Evolutionary conservation across 345 rosid species (phyloP), one percentile per base, ranked within the genome.

Genomic region (Moricandia moricandioides): DNA sequence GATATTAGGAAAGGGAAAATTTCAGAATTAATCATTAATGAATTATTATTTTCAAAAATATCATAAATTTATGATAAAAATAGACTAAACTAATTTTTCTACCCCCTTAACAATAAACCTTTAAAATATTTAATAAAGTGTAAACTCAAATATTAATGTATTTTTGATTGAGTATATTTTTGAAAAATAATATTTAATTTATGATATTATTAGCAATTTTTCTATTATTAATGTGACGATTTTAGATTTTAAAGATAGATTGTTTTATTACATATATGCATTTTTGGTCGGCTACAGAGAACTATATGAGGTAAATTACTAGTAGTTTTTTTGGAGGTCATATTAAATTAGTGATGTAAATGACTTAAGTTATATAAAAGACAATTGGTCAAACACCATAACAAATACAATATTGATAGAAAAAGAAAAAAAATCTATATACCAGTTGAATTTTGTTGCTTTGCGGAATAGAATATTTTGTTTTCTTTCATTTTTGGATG

Each of bases 401-500:
- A 33, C 37, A 21, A 13, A 55, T 13, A 69, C 33, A 54, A 31
- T 35, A n/a, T 12, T 35, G 18, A 39, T 67, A 63, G 17, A n/a
- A 45, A 45, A 14, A 45, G 56, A 35, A 65, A 58, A 21, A 71
- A 24, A 21, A 24, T n/a, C 3, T 27, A 16, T 70, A 80, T 84
- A 82, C 86, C 84, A 80, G 86, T 87, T 82, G 83, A 77, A 63
- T 81, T 80, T 87, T 72, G 91, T 71, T 83, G 83, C 88, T 87
- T 87, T 87, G 81, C 82, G 82, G 0, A 0, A 63, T 71, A 68
- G 43, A 37, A 66, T 83, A 29, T 29, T 29, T 21, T 21, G 24
- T 21, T 21, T 21, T 21, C 24, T 21, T 21, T 21, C 24, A 21
- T 21, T 21, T 21, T 21, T 0, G 24, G 24, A 21, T 21, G 24